A percentile compares a stretch with the other conserved stretches of the same genome.
These are phyloP conservation scores for Neophaeococcomyces aloes DNA, from an alignment of 2,329 filamentous ascomycete species.

Conservation along the genomic window DNA sequence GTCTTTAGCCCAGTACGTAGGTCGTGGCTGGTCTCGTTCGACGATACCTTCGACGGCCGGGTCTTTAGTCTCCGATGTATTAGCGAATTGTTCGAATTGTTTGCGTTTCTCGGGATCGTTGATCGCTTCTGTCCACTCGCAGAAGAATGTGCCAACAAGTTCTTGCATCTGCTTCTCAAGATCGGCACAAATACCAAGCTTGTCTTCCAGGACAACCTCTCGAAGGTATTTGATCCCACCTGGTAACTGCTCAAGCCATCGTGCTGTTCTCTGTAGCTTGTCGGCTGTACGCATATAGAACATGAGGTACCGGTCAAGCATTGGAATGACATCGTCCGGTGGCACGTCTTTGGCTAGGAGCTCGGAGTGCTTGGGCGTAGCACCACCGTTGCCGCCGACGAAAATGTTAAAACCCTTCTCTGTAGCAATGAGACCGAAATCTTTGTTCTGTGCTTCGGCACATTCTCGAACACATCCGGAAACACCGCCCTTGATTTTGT, in stretches of 20 bases:
- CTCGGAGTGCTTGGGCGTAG: slow-evolving; percentile 71
- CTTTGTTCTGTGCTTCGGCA: slow-evolving; percentile 85
- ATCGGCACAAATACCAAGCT: slow-evolving; percentile 71
- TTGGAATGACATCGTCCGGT: slow-evolving; percentile 68
- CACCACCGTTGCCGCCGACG: slow-evolving; percentile 79
- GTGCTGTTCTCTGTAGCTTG: slow-evolving; percentile 75
- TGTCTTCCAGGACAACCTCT: slow-evolving; percentile 74
- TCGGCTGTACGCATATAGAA: slow-evolving; percentile 92
- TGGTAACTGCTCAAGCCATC: slow-evolving; percentile 75
- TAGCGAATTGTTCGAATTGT: slow-evolving; percentile 73
- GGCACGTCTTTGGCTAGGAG: slow-evolving; percentile 78
- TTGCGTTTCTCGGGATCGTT: slow-evolving; percentile 55
- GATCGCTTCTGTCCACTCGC: slow-evolving; percentile 82
- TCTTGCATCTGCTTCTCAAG: slow-evolving; percentile 82
- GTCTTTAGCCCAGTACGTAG: slow-evolving; percentile 66
- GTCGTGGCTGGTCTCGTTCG: slow-evolving; percentile 63
- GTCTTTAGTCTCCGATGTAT: slow-evolving; percentile 61
- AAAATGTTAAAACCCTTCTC: slow-evolving; percentile 93
- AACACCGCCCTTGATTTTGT: slow-evolving; percentile 86
- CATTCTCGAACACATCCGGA: slow-evolving; percentile 88
- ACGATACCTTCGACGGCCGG: slow-evolving; percentile 55
- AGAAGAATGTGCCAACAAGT: slow-evolving; percentile 73
- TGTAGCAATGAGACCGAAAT: slow-evolving; percentile 84
- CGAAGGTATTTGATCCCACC: slow-evolving; percentile 75
- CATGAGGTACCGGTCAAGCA: slow-evolving; percentile 80